Conservation (phyloP, 768 basidiomycete genomes). For the Lentinula boryana region DNA sequence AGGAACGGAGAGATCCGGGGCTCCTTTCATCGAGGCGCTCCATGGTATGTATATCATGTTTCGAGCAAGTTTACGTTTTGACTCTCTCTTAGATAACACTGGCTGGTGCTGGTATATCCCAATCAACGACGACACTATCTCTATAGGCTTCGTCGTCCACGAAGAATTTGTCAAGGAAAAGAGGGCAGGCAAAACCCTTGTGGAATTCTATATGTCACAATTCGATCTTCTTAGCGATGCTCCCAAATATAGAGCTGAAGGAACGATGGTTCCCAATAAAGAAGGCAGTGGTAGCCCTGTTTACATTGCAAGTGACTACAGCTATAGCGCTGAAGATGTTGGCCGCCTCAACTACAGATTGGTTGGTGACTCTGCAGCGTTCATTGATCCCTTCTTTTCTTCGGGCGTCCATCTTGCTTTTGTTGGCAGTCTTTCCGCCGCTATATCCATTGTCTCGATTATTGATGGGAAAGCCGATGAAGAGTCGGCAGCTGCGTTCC, state of each 20-base stretch:
- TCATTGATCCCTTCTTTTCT: constrained; percentile 63
- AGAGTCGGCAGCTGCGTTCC: constrained; percentile 21
- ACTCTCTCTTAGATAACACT: constrained; percentile 29
- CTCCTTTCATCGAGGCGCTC: constrained; percentile 30
- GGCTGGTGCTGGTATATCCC: constrained; percentile 61
- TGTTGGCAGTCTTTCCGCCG: constrained; percentile 31
- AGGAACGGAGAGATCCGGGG: constrained; percentile 29
- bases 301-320: constrained; percentile 27
- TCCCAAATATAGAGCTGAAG: constrained; percentile 12
- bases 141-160: constrained; percentile 49
- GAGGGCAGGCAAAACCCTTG: constrained; percentile 17
- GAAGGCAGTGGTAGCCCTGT: constrained; percentile 16
- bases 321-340: constrained; percentile 25
- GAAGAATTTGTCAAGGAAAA: constrained; percentile 24
- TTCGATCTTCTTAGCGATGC: constrained; percentile 12
- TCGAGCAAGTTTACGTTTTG: neutral
- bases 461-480: constrained; percentile 25
- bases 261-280: constrained; percentile 18
- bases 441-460: constrained; percentile 25
- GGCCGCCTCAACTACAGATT: constrained; percentile 26
- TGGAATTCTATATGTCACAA: constrained; percentile 23
- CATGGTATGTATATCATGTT: constrained; percentile 19
- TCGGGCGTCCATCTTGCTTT: constrained; percentile 39
- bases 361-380: constrained; percentile 36
- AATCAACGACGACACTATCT: constrained; percentile 41